phyloP scores from a whole-genome alignment of 768 basidiomycete genomes.

The Favolaschia claudopus region DNA sequence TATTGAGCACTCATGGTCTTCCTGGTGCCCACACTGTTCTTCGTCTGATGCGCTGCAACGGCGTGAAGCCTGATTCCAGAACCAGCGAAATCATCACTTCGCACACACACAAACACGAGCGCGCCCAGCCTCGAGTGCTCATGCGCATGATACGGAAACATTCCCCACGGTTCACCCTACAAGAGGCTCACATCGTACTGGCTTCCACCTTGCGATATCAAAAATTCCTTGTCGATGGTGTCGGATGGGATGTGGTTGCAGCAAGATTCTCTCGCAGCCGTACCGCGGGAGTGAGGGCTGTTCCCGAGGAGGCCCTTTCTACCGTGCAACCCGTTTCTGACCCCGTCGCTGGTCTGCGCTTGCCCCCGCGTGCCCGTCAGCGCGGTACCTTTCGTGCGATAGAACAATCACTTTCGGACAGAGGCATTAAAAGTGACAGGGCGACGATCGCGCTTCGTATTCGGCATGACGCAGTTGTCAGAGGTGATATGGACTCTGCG shows the following conservation, averaged over 20 bases:
- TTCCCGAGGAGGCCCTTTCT: conserved; percentile 31
- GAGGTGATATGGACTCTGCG: conserved; percentile 58
- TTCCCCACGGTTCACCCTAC: conserved; percentile 58
- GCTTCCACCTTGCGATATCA: conserved; percentile 60
- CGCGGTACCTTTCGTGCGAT: conserved; percentile 47
- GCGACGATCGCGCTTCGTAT: conserved; percentile 70
- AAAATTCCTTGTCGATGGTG: conserved; percentile 50
- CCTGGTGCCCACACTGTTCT: conserved; percentile 53
- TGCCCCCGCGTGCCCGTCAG: conserved; percentile 40
- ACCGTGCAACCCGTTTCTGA: conserved; percentile 47
- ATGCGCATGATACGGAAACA: conserved; percentile 55
- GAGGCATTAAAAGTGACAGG: conserved; percentile 61
- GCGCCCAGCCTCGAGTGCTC: conserved; percentile 53
- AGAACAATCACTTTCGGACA: conserved; percentile 53
- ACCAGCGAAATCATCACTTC: conserved; percentile 65
- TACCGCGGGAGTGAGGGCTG: conserved; percentile 10
- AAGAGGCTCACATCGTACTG: conserved; percentile 65
- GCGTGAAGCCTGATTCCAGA: conserved; percentile 57
- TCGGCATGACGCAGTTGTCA: conserved; percentile 62
- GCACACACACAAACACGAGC: conserved; percentile 54
- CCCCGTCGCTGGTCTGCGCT: conserved; percentile 55
- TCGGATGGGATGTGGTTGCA: conserved; percentile 55
- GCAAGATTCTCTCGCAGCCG: conserved; percentile 46
- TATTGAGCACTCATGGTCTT: conserved; percentile 59
- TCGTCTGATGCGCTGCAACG: conserved; percentile 59